Evolutionary conservation across 2,329 filamentous ascomycete species (phyloP), one percentile per base, ranked within the genome.

Genomic region (Didymella keratinophila): DNA sequence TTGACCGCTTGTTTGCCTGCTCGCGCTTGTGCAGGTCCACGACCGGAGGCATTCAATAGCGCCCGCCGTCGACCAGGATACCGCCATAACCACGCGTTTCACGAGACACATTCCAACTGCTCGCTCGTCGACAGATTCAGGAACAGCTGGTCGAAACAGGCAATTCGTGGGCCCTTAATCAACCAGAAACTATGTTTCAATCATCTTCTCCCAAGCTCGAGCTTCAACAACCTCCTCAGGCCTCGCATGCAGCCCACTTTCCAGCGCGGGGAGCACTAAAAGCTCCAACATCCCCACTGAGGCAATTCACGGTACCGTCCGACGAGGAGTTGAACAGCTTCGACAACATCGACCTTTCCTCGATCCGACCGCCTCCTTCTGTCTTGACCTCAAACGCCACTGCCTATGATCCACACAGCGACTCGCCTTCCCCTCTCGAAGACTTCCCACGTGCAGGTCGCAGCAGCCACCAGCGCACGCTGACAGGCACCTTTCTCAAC

Each of bases 401-500:
- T 46, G 70, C 73, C 60, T 77, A 76, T 60, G 69, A 76, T 61
- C 71, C 74, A 25, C 72, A 76, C 58, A 53, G 55, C 49, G 56
- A 67, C 43, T 59, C 61, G 18, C 67, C 68, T 57, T 71, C 69
- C 28, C 70, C 71, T 14, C 59, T 73, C 14, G 67, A 75, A 16
- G 59, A 71, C 53, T 71, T 70, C 60, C 57, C 63, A 12, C 49
- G 65, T 9, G 44, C 68, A 30, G 47, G 62, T 46, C 65, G 59
- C 25, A 64, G 54, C 52, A 66, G 60, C 52, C 76, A 76, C 62
- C 71, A 75, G 57, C 68, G 73, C 16, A 72, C 71, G 1, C 48
- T 77, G 57, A 78, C 75, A 8, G 71, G 71, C 53, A 73, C 75
- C 0, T 69, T 78, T 51, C 67, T 78, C 53, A 70, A 76, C 68